Conservation (phyloP, 2,329 filamentous ascomycete genomes). For the Diaporthe sp. region DNA sequence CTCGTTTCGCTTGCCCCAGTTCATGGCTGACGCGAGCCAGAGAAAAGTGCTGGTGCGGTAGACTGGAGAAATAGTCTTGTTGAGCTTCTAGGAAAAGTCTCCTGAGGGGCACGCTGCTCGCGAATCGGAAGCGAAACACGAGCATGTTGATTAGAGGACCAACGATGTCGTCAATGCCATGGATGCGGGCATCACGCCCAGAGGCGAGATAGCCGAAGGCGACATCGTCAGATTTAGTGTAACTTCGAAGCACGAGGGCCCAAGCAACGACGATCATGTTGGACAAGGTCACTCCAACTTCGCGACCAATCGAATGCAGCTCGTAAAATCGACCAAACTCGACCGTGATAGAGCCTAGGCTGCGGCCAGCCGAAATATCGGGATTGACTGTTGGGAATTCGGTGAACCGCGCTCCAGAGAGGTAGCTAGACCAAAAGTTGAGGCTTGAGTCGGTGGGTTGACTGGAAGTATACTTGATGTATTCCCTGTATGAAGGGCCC, state of each 20-base stretch:
- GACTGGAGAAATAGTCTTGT: slow-evolving; percentile 3
- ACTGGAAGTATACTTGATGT: slow-evolving; percentile 9
- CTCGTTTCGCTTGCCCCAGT: neutral
- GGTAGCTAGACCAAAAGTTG: slow-evolving; percentile 42
- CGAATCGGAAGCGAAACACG: slow-evolving; percentile 6
- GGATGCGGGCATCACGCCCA: slow-evolving; percentile 5
- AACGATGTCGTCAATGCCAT: neutral
- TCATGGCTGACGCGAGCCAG: slow-evolving; percentile 11
- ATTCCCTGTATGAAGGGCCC: slow-evolving; percentile 3
- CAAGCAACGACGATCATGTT: slow-evolving; percentile 47
- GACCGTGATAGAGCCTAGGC: slow-evolving; percentile 5
- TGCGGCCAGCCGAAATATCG: neutral
- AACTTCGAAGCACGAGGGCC: slow-evolving; percentile 45
- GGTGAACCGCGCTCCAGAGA: slow-evolving; percentile 29
- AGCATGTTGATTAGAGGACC: slow-evolving; percentile 16
- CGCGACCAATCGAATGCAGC: slow-evolving; percentile 28
- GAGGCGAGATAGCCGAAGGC: slow-evolving; percentile 45
- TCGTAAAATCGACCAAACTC: neutral
- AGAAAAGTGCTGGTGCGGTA: slow-evolving; percentile 9
- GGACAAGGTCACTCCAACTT: slow-evolving; percentile 44
- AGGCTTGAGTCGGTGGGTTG: slow-evolving; percentile 1
- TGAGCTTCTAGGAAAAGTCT: neutral
- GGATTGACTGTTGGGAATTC: neutral
- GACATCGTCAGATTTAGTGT: slow-evolving; percentile 44
- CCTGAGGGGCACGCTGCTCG: neutral